phyloP scores from a whole-genome alignment of 2,329 filamentous ascomycete genomes.

The Tolypocladium tundrense region DNA sequence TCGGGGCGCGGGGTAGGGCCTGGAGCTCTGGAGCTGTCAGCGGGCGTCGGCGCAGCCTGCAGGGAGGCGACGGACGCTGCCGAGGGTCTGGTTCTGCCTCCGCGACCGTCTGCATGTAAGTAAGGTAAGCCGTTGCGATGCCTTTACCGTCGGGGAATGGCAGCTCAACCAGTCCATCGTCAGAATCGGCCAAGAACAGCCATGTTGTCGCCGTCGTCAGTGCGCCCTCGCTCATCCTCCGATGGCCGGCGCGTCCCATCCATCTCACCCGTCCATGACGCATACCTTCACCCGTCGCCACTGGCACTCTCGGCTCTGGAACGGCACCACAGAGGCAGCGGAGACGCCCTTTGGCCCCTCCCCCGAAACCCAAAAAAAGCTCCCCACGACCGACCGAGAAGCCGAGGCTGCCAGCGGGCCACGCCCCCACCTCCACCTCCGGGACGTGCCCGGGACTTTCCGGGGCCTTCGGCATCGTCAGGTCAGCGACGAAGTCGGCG shows the following conservation, averaged over 20 bases:
- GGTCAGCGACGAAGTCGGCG: not conserved
- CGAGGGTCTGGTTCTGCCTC: not conserved
- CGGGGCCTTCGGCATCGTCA: not conserved
- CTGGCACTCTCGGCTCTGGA: not conserved
- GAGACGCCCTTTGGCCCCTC: not conserved
- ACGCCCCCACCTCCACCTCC: not conserved
- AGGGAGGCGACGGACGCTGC: not conserved
- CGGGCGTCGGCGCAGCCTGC: not conserved
- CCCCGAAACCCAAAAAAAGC: not conserved
- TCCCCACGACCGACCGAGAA: conserved; percentile 15
- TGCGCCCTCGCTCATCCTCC: not conserved
- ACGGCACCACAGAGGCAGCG: not conserved
- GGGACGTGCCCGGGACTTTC: not conserved
- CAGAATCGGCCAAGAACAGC: not conserved
- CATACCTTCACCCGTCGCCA: not conserved
- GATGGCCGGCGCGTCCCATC: not conserved
- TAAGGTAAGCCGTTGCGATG: not conserved
- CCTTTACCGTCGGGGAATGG: not conserved
- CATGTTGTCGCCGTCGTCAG: too few species aligned
- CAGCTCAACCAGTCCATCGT: not conserved
- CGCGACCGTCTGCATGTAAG: too few species aligned
- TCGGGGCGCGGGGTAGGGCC: not conserved
- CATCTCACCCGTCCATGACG: not conserved
- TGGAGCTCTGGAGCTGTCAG: too few species aligned
- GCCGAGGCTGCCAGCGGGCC: conserved; percentile 13